phyloP scores from a whole-genome alignment of 2,329 filamentous ascomycete genomes.

The Dryadomyces sulphureus region DNA sequence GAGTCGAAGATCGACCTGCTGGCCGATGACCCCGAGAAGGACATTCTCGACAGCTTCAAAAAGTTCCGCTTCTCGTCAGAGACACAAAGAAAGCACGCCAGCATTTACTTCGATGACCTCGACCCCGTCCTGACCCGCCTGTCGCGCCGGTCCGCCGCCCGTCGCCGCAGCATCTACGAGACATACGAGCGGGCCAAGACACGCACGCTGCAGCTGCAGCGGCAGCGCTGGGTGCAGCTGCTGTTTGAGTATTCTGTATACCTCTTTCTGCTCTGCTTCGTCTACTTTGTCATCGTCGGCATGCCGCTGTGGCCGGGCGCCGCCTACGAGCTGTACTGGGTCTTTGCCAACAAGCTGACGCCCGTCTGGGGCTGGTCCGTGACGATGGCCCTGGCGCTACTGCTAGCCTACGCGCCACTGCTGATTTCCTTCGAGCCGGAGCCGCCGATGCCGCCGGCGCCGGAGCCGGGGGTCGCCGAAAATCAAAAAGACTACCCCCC shows the following conservation, averaged over 20 bases:
- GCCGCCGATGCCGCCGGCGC: not conserved
- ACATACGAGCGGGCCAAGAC: slow-evolving; percentile 6
- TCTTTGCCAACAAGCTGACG: slow-evolving; percentile 1
- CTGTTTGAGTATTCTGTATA: slow-evolving; percentile 4
- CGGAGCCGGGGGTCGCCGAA: not conserved
- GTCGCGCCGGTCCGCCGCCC: not conserved
- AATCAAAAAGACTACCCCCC: not conserved
- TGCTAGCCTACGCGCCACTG: slow-evolving; percentile 1
- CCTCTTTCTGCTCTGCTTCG: not conserved
- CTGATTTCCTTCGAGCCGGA: slow-evolving; percentile 1
- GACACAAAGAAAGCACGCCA: too few species aligned
- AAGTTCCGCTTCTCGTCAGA: not conserved
- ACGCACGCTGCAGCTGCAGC: slow-evolving; percentile 1
- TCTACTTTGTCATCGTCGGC: slow-evolving; percentile 4
- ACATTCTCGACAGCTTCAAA: not conserved
- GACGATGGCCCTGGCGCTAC: not conserved
- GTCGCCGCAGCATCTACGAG: slow-evolving; percentile 1
- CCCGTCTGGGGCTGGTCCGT: slow-evolving; percentile 4
- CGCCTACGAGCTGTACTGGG: slow-evolving; percentile 3
- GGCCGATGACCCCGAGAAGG: too few species aligned
- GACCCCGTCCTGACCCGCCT: not conserved
- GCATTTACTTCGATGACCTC: too few species aligned
- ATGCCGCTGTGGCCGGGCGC: slow-evolving; percentile 4
- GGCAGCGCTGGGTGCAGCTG: slow-evolving; percentile 1
- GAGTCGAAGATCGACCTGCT: not conserved